Conservation (phyloP, 2,329 filamentous ascomycete species). For the Diaporthe ilicicola region DNA sequence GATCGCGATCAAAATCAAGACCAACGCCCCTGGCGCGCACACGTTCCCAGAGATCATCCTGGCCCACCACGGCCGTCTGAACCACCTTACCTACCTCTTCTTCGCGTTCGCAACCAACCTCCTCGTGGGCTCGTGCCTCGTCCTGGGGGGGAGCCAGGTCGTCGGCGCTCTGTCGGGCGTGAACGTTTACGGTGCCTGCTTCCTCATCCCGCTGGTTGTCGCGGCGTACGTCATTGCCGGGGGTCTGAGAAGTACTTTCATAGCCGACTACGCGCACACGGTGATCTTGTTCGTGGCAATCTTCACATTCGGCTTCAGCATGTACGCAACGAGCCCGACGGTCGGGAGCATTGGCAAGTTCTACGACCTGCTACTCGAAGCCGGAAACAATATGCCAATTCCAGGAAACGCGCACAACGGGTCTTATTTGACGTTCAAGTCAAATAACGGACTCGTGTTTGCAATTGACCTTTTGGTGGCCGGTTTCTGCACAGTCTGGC, state of each 20-base stretch:
- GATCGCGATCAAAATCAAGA: constrained; percentile 52
- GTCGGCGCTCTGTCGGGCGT: constrained; percentile 50
- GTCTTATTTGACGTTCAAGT: constrained; percentile 48
- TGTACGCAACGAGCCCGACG: constrained; percentile 41
- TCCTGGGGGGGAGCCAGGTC: constrained; percentile 49
- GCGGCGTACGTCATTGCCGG: constrained; percentile 50
- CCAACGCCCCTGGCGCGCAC: constrained; percentile 49
- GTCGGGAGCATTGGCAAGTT: constrained; percentile 45
- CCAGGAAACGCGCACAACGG: constrained; percentile 43
- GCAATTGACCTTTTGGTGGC: constrained; percentile 47
- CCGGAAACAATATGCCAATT: constrained; percentile 44
- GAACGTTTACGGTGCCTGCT: constrained; percentile 51
- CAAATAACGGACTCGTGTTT: constrained; percentile 47
- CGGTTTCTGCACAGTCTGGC: constrained; percentile 48
- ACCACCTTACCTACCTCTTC: constrained; percentile 50
- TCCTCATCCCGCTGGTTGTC: constrained; percentile 49
- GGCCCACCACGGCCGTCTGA: constrained; percentile 46
- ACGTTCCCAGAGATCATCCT: constrained; percentile 53
- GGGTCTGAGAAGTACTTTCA: constrained; percentile 50
- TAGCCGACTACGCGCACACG: constrained; percentile 52
- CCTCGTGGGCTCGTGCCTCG: constrained; percentile 49
- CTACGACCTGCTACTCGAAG: constrained; percentile 48
- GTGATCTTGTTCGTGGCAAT: constrained; percentile 50
- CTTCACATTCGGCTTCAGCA: constrained; percentile 48
- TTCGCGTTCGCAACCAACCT: constrained; percentile 51